Conservation (phyloP, 148 eudicot genomes). For the Gaultheria prostrata region DNA sequence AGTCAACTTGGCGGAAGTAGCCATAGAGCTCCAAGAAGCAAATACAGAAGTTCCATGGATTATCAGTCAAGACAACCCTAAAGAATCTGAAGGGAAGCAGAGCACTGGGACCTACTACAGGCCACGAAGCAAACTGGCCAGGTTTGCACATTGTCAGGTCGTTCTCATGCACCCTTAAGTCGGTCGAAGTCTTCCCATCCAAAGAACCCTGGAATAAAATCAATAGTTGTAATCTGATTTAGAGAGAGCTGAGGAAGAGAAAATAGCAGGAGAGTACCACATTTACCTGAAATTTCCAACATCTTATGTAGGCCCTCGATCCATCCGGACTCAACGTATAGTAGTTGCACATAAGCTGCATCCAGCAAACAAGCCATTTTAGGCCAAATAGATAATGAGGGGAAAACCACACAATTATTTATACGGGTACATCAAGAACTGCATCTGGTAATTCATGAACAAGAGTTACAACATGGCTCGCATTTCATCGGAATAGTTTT, state of each 20-base stretch:
- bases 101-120: conserved; percentile 37
- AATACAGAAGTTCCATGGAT: conserved; percentile 76
- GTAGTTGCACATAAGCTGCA: conserved; percentile 95
- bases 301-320: conserved; percentile 70
- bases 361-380: conserved; percentile 11
- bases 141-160: too few species aligned
- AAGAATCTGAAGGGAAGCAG: conserved; percentile 49
- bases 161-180: too few species aligned
- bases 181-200: conserved; percentile 78
- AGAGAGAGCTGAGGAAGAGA: background rate
- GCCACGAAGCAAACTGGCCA: too few species aligned
- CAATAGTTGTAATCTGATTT: background rate
- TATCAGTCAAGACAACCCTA: conserved; percentile 58
- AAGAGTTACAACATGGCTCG: background rate
- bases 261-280: background rate
- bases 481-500: background rate
- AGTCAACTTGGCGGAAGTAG: conserved; percentile 46
- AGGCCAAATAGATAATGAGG: background rate
- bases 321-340: conserved; percentile 91
- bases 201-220: conserved; percentile 62
- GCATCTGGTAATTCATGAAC: background rate
- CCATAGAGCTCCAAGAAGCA: conserved; percentile 95
- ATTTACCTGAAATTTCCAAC: conserved; percentile 80
- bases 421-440: background rate
- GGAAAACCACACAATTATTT: background rate